These are phyloP conservation scores for Cercospora berteroae DNA, from an alignment of 2,329 filamentous ascomycete species.

Conservation along the genomic window DNA sequence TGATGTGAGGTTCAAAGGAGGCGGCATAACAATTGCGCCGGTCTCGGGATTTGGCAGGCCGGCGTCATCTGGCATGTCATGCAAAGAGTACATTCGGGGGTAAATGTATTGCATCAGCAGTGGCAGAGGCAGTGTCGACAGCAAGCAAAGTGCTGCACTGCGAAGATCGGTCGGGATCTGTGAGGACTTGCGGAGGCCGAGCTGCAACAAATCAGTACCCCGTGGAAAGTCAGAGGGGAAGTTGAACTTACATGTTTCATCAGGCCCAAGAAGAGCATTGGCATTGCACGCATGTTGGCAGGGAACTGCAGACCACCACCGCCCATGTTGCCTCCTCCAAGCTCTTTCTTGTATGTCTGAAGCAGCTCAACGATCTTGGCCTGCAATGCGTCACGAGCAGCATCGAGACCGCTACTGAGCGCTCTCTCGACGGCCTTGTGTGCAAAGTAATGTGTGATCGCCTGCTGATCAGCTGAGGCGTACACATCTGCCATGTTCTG, in stretches of 20 bases:
- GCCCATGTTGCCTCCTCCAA: conserved; percentile 93
- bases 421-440: conserved; percentile 96
- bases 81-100: conserved; percentile 67
- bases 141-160: conserved; percentile 83
- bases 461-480: conserved; percentile 89
- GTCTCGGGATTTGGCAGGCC: conserved; percentile 82
- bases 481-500: conserved; percentile 88
- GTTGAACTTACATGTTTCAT: conserved; percentile 81
- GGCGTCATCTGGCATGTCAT: conserved; percentile 95
- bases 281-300: conserved; percentile 82
- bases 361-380: conserved; percentile 89
- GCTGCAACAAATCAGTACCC: conserved; percentile 42
- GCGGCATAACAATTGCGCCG: conserved; percentile 84
- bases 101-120: conserved; percentile 88
- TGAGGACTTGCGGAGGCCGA: conserved; percentile 82
- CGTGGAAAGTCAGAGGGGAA: not conserved
- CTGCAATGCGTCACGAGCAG: conserved; percentile 85
- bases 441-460: conserved; percentile 89
- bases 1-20: conserved; percentile 79
- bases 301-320: conserved; percentile 90
- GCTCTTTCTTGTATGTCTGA: conserved; percentile 93
- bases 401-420: conserved; percentile 80
- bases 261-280: conserved; percentile 85
- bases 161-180: conserved; percentile 93
- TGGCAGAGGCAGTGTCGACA: conserved; percentile 90